Base-by-base conservation (phyloP, 495 filamentous ascomycete genomes). In the Jackrogersella multiformis region DNA sequence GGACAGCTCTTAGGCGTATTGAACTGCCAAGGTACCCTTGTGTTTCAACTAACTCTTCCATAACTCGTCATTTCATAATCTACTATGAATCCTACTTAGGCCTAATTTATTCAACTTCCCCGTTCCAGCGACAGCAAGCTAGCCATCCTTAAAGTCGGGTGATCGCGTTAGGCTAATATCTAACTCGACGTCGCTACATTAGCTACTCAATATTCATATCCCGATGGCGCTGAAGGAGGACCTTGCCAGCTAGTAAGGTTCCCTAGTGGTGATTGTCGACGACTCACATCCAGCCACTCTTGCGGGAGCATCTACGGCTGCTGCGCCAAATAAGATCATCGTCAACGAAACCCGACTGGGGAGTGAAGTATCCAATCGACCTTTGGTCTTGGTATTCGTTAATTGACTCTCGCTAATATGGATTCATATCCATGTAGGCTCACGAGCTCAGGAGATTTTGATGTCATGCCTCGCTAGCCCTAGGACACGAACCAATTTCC, bases 151-250 rank as follows among this genome's bases (percentile, higher is more conserved):
- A 58, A 53, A 44, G 45, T 44, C 61, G 54, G 54, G 44, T 65
- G 61, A 65, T 58, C 54, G 44, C 54, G 52, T 53, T 38, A 20
- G 20, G 35, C 46, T 36, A 16, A 58, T 54, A 65, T 65, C 61
- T 32, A 51, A 42, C n/a, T 52, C 42, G 5, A 56, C 52, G 42
- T 48, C 52, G 56, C 15, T 30, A 26, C 4, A n/a, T 30, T 26
- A 21, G 20, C 21, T 46, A 20, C n/a, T 30, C 26, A 30, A 3
- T 30, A 4, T 7, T 30, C 3, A 30, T 4, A 3, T 30, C 26
- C 26, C 26, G 13, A 12, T 2, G 12, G 42, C 26, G n/a, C 45
- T 26, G 32, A 26, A 49, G 32, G 32, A 46, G 42, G 21, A 46
- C 42, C 10, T 9, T 9, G 42, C 42, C 21, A 15, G 21, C 42